Base-by-base conservation (phyloP, 371 early-diverging fungal species). In the Haplosporangium sp. region DNA sequence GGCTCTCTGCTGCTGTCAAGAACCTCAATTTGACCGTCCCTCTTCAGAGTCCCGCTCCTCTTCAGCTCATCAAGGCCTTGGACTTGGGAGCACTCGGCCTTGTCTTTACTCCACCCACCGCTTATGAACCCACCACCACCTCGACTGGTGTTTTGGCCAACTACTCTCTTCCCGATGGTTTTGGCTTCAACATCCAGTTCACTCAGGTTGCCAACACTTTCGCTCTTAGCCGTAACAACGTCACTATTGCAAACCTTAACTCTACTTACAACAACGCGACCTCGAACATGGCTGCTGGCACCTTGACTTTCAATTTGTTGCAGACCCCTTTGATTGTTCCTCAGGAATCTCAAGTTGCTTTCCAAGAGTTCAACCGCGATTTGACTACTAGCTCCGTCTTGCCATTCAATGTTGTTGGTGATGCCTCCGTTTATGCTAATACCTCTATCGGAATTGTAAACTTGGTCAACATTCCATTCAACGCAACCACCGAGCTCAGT, bases 1-100 rank as follows among this genome's bases (percentile, higher is more conserved):
- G 91, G 91, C 74, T 91, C 19, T 86, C 88, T 35, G 74, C 85
- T 19, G 88, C 87, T 58, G 86, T 91, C 83, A 83, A 86, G 65
- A 81, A 86, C 45, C 84, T 90, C 48, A 84, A 79, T 34, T 67
- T 90, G 63, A 86, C 84, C 17, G 90, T 88, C 48, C 86, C 84
- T 34, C 85, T 90, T 15, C 84, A 79, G 72, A 76, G 84, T 20
- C 83, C 72, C 3, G 59, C 67, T 1, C 86, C 86, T 3, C 61
- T 90, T 39, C 85, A 88, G 53, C 83, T 90, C 52, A 88, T 90
- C 83, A 85, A 88, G 65, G 74, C 77, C 37, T 77, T 90, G 67
- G 84, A 82, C 61, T 85, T 89, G 72, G 89, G 89, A 45, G 85
- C 87, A 55, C 74, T 91, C 40, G 88, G 88, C 58, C 70, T 91